phyloP scores from a whole-genome alignment of 495 filamentous ascomycete species.

The Penicillium taxi region DNA sequence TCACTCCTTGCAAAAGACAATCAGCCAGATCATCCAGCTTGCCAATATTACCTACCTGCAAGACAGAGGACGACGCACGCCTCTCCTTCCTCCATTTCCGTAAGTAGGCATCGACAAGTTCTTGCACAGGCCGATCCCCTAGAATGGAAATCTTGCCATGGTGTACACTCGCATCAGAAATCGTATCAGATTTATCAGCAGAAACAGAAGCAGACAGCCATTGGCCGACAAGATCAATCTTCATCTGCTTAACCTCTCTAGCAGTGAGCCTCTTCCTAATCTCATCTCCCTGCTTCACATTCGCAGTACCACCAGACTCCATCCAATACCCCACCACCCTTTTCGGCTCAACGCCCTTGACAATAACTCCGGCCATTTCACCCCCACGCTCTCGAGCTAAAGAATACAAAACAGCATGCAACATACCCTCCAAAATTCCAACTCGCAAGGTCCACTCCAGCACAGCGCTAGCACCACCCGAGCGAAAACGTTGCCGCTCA shows the following conservation, averaged over 20 bases:
- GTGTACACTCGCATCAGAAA: not conserved
- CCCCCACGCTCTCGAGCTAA: conserved; percentile 35
- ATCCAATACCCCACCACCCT: conserved; percentile 36
- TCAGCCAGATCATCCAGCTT: conserved; percentile 93
- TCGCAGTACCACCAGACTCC: conserved; percentile 8
- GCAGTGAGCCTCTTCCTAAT: conserved; percentile 20
- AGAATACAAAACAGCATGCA: conserved; percentile 66
- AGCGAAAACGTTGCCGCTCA: conserved; percentile 83
- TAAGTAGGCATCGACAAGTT: conserved; percentile 40
- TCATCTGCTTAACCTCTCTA: conserved; percentile 48
- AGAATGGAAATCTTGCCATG: conserved; percentile 20
- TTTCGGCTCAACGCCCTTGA: conserved; percentile 34
- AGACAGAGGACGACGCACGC: conserved; percentile 6
- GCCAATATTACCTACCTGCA: conserved; percentile 22
- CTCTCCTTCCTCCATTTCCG: conserved; percentile 30
- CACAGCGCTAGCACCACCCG: conserved; percentile 52
- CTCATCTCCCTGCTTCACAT: conserved; percentile 1
- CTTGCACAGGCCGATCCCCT: conserved; percentile 25
- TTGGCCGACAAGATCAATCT: conserved; percentile 53
- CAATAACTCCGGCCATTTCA: conserved; percentile 11
- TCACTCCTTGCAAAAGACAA: conserved; percentile 76
- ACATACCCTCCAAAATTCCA: conserved; percentile 83
- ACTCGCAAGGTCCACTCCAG: conserved; percentile 88
- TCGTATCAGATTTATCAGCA: not conserved
- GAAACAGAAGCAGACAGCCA: conserved; percentile 38